phyloP scores from a whole-genome alignment of 768 basidiomycete species.

The Leucocoprinus sp. region DNA sequence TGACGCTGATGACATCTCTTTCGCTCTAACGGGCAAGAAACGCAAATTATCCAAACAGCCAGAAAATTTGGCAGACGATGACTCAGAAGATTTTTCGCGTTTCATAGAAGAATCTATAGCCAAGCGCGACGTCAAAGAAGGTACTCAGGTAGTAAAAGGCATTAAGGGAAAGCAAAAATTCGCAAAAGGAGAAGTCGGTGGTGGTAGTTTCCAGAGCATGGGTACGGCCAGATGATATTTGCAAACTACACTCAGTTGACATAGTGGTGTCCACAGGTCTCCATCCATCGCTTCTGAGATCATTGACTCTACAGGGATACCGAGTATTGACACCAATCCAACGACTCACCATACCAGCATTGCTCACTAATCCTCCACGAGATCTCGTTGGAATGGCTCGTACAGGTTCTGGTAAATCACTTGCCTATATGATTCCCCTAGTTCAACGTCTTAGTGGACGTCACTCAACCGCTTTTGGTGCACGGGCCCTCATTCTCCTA shows the following conservation, averaged over 20 bases:
- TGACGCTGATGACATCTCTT: slow-evolving; percentile 51
- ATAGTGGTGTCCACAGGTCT: slow-evolving; percentile 45
- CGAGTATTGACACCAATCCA: slow-evolving; percentile 96
- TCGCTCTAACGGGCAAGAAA: slow-evolving; percentile 45
- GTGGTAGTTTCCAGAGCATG: slow-evolving; percentile 96
- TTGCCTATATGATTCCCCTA: slow-evolving; percentile 92
- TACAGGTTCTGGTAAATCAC: slow-evolving; percentile 95
- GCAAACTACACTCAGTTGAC: neutral
- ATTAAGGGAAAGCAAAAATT: slow-evolving; percentile 65
- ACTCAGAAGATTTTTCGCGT: slow-evolving; percentile 53
- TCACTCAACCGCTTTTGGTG: slow-evolving; percentile 74
- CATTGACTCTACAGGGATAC: slow-evolving; percentile 87
- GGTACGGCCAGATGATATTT: slow-evolving; percentile 39
- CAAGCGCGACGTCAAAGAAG: slow-evolving; percentile 66
- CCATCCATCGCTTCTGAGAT: slow-evolving; percentile 73
- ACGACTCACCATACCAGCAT: slow-evolving; percentile 76
- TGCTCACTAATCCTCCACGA: slow-evolving; percentile 75
- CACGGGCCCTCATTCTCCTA: slow-evolving; percentile 80
- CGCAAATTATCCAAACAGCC: slow-evolving; percentile 17
- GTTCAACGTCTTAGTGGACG: slow-evolving; percentile 78
- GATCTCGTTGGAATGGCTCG: slow-evolving; percentile 98
- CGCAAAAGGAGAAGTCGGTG: slow-evolving; percentile 73
- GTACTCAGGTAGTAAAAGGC: slow-evolving; percentile 70
- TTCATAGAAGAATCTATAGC: slow-evolving; percentile 64
- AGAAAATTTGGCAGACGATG: slow-evolving; percentile 27